Evolutionary conservation across 2,329 filamentous ascomycete species (phyloP), one percentile per base, ranked within the genome.

Genomic region (Arthrobotrys iridis): DNA sequence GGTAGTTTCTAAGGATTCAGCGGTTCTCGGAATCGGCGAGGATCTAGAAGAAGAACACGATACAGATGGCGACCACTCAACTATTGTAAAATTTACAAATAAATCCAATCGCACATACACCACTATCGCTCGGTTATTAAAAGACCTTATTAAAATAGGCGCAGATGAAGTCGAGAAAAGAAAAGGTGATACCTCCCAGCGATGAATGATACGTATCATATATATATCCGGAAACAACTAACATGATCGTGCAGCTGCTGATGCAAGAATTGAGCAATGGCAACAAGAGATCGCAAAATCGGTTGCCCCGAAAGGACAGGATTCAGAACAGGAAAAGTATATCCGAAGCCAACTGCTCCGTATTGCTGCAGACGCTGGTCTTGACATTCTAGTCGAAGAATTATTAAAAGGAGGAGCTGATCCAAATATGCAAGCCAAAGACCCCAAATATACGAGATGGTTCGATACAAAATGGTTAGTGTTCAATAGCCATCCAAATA

Each of bases 21-120:
- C 71, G 5, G 48, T 68, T 6, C 26, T 75, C 2, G 71, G 63
- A 1, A 33, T 68, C 2, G 18, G 7, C n/a, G 35, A 18, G 6
- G 59, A 50, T 4, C 28, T 67, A 2, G 71, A 68, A 13, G 33
- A 75, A 50, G 11, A 24, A 10, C 24, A 48, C 5, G 26, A 8
- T 24, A 41, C 41, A 3, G 63, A 68, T 15, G 71, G 63, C 11
- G 63, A 68, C 37, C 71, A 75, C 28, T 75, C 71, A 5, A 55
- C 55, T 7, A 45, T 75, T 18, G 63, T 75, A 4, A 75, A 75
- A 52, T 75, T 75, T 18, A 67, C 63, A 0, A 62, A 41, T 33
- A 20, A 1, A 43, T 13, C 11, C 0, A 30, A 75, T 46, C 13
- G 48, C 15, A 55, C 63, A 20, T 75, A 75, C 22, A 75, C 57